phyloP scores from a whole-genome alignment of 306 rosid genomes.

The Castanopsis chinensis region DNA sequence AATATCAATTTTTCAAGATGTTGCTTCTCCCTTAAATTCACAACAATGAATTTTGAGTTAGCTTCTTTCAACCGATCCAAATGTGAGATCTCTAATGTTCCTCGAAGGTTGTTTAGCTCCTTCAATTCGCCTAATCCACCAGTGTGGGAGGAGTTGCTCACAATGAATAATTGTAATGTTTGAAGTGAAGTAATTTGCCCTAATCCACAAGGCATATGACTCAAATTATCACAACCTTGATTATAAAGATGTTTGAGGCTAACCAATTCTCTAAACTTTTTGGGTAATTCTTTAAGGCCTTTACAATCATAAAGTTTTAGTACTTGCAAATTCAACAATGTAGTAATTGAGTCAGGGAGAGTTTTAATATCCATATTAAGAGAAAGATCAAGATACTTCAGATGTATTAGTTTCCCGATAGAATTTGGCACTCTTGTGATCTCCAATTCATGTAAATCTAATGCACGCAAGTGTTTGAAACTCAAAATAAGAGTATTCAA shows the following conservation, averaged over 20 bases:
- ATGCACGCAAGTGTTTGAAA: background rate
- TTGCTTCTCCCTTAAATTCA: no score
- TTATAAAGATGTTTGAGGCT: background rate
- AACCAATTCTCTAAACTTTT: background rate
- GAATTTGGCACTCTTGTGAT: background rate
- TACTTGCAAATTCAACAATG: background rate
- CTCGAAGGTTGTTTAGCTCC: no score
- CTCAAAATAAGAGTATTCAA: background rate
- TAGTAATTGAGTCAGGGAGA: background rate
- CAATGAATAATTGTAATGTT: no score
- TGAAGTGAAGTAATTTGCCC: no score
- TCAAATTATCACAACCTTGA: no score
- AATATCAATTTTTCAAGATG: no score
- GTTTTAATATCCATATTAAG: background rate
- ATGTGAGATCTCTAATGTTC: no score
- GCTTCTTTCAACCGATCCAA: no score
- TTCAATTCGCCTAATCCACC: no score
- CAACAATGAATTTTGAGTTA: no score
- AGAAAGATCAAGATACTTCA: constrained; percentile 16
- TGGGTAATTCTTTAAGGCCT: background rate
- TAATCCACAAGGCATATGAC: no score
- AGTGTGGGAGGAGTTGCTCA: no score
- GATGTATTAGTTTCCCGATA: background rate
- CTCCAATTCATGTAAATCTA: background rate
- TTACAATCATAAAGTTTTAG: background rate